Base-by-base conservation (phyloP, 257 asterid genomes). In the Nicotiana attenuata region DNA sequence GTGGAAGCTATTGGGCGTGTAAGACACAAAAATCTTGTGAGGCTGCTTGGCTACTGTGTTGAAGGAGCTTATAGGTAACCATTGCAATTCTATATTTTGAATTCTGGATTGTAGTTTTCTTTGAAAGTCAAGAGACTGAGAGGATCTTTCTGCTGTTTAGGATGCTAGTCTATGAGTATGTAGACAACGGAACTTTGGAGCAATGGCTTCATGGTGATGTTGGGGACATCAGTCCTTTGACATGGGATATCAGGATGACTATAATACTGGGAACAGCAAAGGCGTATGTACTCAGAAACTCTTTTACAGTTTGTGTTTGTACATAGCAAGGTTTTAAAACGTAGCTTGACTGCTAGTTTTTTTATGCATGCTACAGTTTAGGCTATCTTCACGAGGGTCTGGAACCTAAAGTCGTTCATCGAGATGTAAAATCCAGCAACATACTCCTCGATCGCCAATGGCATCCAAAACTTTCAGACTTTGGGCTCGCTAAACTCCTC, bases 171-270 rank as follows among this genome's bases (percentile, higher is more conserved):
- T 96, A 96, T 61, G 99, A 96, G 82, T 96, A 91, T 77, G 96
- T 96, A 55, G 96, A 96, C 77, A 93, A 91, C 65, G 98, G 98
- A 68, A 93, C 90, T 86, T 88, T 96, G 89, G 99, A 96, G 84
- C 99, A 96, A 71, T 96, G 99, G 99, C 90, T 96, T 81, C 99
- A 96, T 67, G 99, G 99, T 66, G 98, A 96, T 81, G 96, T 96
- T 35, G 98, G 98, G 63, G 95, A 96, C 65, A 88, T 92, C 55
- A 96, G 97, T 86, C 98, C 98, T 84, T 87, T 95, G 86, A 91
- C 98, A 15, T 95, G 98, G 98, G 94, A 93, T 80, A 87, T 88
- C 31, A 97, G 98, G 57, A 86, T 93, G 88, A 93, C 90, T 81
- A 88, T 95, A 84, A 89, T 95, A 78, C 64, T 92, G 82, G 99